Percentiles rank a stretch among this genome's conserved stretches.
These are phyloP conservation scores for Phytophthora nicotianae DNA, from an alignment of 352 stramenopile species.

Conservation along the genomic window DNA sequence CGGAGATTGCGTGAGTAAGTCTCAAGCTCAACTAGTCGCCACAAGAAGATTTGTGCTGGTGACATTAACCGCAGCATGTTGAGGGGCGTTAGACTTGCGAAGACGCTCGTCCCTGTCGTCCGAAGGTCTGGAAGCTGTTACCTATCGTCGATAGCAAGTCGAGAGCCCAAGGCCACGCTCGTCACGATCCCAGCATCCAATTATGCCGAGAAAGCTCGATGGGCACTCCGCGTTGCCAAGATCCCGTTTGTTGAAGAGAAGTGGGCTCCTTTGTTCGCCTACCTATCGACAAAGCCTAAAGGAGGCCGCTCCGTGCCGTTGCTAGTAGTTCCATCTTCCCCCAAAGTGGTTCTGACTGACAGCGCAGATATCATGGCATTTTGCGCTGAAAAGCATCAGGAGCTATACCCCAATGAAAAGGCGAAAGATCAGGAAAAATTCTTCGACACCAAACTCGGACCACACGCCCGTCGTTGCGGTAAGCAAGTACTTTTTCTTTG, in stretches of 20 bases:
- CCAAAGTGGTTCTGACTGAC: background rate
- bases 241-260: slow-evolving; percentile 56
- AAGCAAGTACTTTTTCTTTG: background rate
- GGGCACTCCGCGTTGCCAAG: slow-evolving; percentile 47
- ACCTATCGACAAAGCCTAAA: slow-evolving; percentile 48
- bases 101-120: background rate
- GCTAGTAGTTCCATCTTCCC: slow-evolving; percentile 21
- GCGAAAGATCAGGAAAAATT: slow-evolving; percentile 47
- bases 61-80: background rate
- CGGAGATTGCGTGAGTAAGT: background rate
- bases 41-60: background rate
- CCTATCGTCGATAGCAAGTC: background rate
- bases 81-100: background rate
- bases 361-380: background rate
- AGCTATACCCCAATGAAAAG: slow-evolving; percentile 41
- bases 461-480: slow-evolving; percentile 30
- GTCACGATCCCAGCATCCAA: slow-evolving; percentile 65
- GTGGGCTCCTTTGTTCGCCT: slow-evolving; percentile 50
- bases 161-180: slow-evolving; percentile 18
- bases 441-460: slow-evolving; percentile 51
- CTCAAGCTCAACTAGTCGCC: background rate
- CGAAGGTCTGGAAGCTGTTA: background rate
- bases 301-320: slow-evolving; percentile 53
- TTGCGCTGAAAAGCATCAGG: slow-evolving; percentile 14
- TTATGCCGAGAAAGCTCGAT: slow-evolving; percentile 68